Conservation (phyloP, 768 basidiomycete species). For the Naematelia aurantialba region DNA sequence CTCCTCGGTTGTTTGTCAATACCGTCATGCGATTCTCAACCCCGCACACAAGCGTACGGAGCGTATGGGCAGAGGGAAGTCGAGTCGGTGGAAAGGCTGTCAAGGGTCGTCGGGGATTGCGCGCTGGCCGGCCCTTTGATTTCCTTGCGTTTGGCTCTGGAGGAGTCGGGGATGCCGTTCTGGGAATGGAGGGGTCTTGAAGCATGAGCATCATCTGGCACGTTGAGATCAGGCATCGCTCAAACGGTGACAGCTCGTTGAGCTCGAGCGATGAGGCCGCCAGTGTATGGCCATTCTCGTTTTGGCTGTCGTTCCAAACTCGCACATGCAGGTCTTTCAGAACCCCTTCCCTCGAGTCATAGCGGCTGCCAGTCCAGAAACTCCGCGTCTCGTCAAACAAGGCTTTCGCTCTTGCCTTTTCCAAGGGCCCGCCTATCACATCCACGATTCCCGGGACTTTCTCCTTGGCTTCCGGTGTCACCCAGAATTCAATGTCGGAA, state of each 20-base stretch:
- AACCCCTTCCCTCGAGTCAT: constrained; percentile 60
- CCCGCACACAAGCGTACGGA: constrained; percentile 68
- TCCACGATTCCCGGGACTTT: constrained; percentile 71
- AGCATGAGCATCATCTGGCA: background rate
- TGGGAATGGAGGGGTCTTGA: background rate
- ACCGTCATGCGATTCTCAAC: constrained; percentile 72
- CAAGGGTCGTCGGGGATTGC: constrained; percentile 12
- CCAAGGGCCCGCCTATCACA: constrained; percentile 71
- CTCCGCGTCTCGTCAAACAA: constrained; percentile 55
- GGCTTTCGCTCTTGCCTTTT: constrained; percentile 63
- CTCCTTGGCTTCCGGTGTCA: constrained; percentile 69
- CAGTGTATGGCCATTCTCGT: no score
- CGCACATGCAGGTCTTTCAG: constrained; percentile 58
- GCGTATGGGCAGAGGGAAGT: constrained; percentile 65
- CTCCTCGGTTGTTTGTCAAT: constrained; percentile 77
- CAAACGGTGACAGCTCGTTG: background rate
- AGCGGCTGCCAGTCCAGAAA: constrained; percentile 45
- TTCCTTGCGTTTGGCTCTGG: no score
- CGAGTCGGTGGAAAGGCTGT: constrained; percentile 58
- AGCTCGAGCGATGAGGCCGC: background rate
- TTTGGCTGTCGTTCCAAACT: constrained; percentile 52
- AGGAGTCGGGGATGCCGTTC: no score
- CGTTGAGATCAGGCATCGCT: background rate
- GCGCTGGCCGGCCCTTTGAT: background rate
- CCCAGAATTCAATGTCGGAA: constrained; percentile 66